Evolutionary conservation across 2,329 filamentous ascomycete genomes (phyloP), one percentile per base, ranked within the genome.

Genomic region (Aureobasidium lini): DNA sequence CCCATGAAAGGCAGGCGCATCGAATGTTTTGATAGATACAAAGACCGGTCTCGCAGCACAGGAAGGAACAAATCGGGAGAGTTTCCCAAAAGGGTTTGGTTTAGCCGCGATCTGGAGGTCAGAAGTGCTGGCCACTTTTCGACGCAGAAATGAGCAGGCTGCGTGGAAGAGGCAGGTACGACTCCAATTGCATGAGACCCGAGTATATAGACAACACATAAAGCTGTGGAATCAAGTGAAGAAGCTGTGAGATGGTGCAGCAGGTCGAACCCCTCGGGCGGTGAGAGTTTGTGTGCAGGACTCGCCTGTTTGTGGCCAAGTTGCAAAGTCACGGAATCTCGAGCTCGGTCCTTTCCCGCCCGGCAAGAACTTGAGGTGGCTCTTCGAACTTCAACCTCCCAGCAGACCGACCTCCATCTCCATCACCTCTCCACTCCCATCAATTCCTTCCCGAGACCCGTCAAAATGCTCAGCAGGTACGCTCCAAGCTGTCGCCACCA

Each of bases 401-500:
- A 57, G 54, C 54, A 57, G 54, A 57, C 54, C 54, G 53, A 57
- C 53, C 53, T 57, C 53, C 53, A 57, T 59, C 46, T 59, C 57
- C 57, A 59, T 59, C 57, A 50, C 50, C 60, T 59, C 63, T 57
- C 50, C 60, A 59, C 60, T 64, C 65, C 59, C 62, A 54, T 62
- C 60, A 60, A 60, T 59, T 60, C 59, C 58, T 62, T 54, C 57
- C 60, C 78, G 78, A 81, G 81, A 84, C 85, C 84, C 80, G 77
- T 77, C 81, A 88, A 82, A 84, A 90, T 90, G 87, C 87, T 89
- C 81, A 88, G 88, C 86, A 89, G 86, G 87, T 90, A 78, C 78
- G 85, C 83, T 71, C 59, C 52, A 64, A 60, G 62, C 57, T 60
- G 61, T 57, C 63, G 62, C 64, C 63, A 68, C 63, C 61, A 66